These are phyloP conservation scores for Nemania sp. DNA, from an alignment of 2,329 filamentous ascomycete genomes.

Conservation along the genomic window DNA sequence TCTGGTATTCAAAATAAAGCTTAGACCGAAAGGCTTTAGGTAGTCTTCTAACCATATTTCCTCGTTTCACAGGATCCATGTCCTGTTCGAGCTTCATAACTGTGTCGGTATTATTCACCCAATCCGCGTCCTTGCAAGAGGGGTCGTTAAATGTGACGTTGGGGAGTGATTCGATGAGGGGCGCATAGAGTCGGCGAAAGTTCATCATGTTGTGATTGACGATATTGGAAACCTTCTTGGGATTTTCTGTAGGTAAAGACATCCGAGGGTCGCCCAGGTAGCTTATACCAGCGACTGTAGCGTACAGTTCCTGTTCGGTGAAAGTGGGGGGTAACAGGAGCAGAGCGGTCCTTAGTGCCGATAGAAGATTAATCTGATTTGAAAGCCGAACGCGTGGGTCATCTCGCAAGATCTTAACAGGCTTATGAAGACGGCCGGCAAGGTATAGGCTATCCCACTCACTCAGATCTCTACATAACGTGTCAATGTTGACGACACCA, in stretches of 20 bases:
- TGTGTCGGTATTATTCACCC: conserved; percentile 64
- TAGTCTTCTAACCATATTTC: conserved; percentile 93
- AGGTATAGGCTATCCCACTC: conserved; percentile 95
- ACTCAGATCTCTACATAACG: conserved; percentile 80
- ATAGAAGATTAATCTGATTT: conserved; percentile 94
- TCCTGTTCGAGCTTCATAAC: conserved; percentile 79
- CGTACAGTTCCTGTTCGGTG: conserved; percentile 85
- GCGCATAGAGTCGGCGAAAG: conserved; percentile 88
- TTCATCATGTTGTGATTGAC: conserved; percentile 88
- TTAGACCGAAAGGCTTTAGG: conserved; percentile 85
- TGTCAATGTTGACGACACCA: conserved; percentile 92
- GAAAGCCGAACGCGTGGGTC: conserved; percentile 89
- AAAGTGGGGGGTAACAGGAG: conserved; percentile 83
- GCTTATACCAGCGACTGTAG: conserved; percentile 86
- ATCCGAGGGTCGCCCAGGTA: conserved; percentile 98
- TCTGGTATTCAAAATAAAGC: conserved; percentile 93
- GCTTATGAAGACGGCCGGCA: conserved; percentile 94
- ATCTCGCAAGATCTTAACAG: conserved; percentile 91
- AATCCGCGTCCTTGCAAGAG: conserved; percentile 59
- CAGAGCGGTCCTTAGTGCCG: conserved; percentile 85
- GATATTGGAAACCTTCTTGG: conserved; percentile 90
- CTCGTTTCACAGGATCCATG: conserved; percentile 87
- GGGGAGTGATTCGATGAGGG: conserved; percentile 84
- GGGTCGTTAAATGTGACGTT: conserved; percentile 79
- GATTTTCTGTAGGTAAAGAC: conserved; percentile 86